phyloP scores from a whole-genome alignment of 148 eudicot species.

The Spergularia bocconei region DNA sequence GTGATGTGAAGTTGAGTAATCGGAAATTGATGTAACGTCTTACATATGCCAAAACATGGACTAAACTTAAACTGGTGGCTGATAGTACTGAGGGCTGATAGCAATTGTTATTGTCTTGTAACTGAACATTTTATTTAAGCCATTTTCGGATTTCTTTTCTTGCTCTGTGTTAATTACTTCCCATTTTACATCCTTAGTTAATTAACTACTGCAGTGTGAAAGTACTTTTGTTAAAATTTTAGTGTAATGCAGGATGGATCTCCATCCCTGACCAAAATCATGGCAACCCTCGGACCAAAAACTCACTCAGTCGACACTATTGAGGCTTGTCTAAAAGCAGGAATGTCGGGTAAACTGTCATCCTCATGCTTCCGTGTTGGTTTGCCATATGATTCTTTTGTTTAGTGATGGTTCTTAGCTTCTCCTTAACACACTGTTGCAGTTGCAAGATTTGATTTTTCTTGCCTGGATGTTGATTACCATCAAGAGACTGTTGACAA shows the following conservation, averaged over 20 bases:
- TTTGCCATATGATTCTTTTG: not conserved
- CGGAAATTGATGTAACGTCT: too few relatives aligned
- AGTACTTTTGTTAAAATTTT: not conserved
- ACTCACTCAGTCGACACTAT: slow-evolving; percentile 50
- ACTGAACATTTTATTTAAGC: not conserved
- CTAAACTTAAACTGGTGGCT: too few relatives aligned
- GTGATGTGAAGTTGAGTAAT: not conserved
- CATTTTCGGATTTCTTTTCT: not conserved
- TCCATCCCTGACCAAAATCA: slow-evolving; percentile 52
- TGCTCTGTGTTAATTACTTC: not conserved
- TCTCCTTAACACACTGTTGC: slow-evolving; percentile 9
- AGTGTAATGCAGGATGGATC: slow-evolving; percentile 29
- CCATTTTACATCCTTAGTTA: not conserved
- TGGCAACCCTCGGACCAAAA: slow-evolving; percentile 62
- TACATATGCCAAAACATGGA: too few relatives aligned
- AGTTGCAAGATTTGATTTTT: slow-evolving; percentile 70
- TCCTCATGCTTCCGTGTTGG: not conserved
- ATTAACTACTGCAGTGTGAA: not conserved
- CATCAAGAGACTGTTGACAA: slow-evolving; percentile 62
- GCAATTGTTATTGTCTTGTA: too few relatives aligned
- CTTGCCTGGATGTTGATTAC: slow-evolving; percentile 49
- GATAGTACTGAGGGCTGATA: too few relatives aligned
- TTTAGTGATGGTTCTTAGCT: slow-evolving; percentile 5
- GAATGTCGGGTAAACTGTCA: slow-evolving; percentile 50
- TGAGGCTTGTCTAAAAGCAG: slow-evolving; percentile 58